These are phyloP conservation scores for Leishmania guyanensis DNA, from an alignment of 208 protist genomes.

Conservation along the genomic window DNA sequence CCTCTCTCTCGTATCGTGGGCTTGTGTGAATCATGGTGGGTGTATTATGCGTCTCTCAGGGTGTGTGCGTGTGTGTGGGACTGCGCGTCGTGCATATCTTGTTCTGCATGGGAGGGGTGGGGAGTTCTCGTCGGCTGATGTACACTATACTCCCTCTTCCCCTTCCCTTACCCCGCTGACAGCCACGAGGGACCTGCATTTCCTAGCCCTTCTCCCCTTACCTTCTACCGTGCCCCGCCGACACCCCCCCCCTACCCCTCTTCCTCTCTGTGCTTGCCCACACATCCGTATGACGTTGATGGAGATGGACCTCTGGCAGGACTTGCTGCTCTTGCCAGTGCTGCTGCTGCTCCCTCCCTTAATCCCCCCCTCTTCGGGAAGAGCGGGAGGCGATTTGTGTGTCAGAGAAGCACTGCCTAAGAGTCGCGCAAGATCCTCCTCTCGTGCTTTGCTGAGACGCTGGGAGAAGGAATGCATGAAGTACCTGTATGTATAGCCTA, in stretches of 20 bases:
- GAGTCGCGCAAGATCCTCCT: background rate
- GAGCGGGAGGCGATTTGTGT: background rate
- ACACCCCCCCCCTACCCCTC: background rate
- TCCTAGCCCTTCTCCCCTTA: background rate
- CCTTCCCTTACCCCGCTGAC: too few species aligned
- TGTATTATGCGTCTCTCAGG: background rate
- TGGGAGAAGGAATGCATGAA: background rate
- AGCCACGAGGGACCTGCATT: too few species aligned
- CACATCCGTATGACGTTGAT: too few species aligned
- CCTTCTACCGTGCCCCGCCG: background rate
- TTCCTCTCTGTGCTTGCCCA: too few species aligned
- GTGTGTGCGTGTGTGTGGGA: background rate
- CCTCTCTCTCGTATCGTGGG: background rate
- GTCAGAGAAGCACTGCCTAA: background rate
- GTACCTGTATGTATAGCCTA: background rate
- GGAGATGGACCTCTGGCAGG: too few species aligned
- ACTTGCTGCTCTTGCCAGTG: too few species aligned
- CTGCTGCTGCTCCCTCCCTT: background rate
- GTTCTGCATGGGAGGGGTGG: background rate
- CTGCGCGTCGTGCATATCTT: background rate
- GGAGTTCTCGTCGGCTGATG: background rate
- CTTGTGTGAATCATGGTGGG: background rate
- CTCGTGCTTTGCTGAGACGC: background rate
- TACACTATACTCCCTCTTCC: background rate
- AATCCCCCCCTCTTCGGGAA: background rate